Conservation (phyloP, 2,329 filamentous ascomycete species). For the Westerdykella aurantiaca region DNA sequence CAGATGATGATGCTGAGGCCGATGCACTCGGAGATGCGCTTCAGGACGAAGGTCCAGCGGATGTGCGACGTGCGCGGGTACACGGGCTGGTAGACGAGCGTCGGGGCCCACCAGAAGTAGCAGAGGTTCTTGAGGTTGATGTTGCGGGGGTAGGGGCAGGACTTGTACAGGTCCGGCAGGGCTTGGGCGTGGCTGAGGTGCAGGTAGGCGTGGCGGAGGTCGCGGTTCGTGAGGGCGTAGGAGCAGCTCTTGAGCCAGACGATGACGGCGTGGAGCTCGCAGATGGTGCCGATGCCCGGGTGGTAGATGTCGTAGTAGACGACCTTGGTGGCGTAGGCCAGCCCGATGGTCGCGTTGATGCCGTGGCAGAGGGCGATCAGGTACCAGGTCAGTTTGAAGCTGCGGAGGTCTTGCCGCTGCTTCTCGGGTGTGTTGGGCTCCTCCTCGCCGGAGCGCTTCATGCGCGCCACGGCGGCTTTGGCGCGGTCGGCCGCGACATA, state of each 20-base stretch:
- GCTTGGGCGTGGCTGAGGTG: conserved; percentile 66
- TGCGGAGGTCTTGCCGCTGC: conserved; percentile 55
- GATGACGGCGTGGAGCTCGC: conserved; percentile 85
- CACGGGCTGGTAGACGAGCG: conserved; percentile 91
- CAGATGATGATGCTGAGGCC: conserved; percentile 85
- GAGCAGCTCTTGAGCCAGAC: conserved; percentile 96
- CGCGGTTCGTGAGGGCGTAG: conserved; percentile 93
- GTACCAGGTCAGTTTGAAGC: conserved; percentile 71
- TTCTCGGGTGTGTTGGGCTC: conserved; percentile 47
- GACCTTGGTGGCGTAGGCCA: conserved; percentile 72
- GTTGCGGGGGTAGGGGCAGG: conserved; percentile 84
- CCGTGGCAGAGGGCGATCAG: conserved; percentile 74
- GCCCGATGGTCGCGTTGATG: conserved; percentile 74
- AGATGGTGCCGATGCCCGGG: conserved; percentile 85
- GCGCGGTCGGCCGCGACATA: conserved; percentile 74
- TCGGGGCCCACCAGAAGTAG: conserved; percentile 98
- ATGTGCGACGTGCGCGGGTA: conserved; percentile 81
- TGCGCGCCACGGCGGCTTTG: conserved; percentile 57
- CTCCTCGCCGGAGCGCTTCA: conserved; percentile 40
- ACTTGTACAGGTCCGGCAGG: conserved; percentile 73
- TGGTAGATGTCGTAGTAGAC: conserved; percentile 92
- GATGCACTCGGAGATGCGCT: conserved; percentile 71
- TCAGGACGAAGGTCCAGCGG: conserved; percentile 81
- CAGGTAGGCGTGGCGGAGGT: conserved; percentile 84
- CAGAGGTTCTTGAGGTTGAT: conserved; percentile 81